These are phyloP conservation scores for Fusarium phyllophilum DNA, from an alignment of 2,329 filamentous ascomycete genomes.

Conservation along the genomic window DNA sequence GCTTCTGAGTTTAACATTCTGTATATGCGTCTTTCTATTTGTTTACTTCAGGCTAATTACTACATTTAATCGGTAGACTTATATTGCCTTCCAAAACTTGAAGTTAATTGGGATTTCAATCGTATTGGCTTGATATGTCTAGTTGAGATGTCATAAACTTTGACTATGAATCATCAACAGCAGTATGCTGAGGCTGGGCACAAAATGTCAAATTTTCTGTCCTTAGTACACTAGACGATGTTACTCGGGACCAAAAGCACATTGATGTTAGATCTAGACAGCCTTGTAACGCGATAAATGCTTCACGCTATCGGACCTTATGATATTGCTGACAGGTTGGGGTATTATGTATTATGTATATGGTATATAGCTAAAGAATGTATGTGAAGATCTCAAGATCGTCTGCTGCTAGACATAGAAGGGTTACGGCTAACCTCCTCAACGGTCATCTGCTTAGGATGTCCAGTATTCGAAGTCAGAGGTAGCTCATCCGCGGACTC, in stretches of 20 bases:
- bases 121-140: background rate
- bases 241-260: background rate
- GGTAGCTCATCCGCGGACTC: conserved; percentile 30
- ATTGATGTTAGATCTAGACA: background rate
- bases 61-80: background rate
- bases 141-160: no score
- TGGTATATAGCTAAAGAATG: background rate
- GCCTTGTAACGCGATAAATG: background rate
- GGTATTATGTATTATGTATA: background rate
- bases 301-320: background rate
- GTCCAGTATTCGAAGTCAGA: conserved; percentile 35
- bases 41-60: no score
- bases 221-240: background rate
- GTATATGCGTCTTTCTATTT: background rate
- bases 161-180: background rate
- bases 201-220: background rate
- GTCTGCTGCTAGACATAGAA: conserved; percentile 23
- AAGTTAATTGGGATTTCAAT: background rate
- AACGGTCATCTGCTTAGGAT: conserved; percentile 26
- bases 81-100: background rate
- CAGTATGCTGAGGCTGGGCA: background rate
- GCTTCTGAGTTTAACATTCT: background rate
- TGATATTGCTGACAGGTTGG: no score
- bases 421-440: conserved; percentile 13
- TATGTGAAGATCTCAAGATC: background rate